Evolutionary conservation across 2,329 filamentous ascomycete species (phyloP).

Genomic region (Fusarium irregulare): DNA sequence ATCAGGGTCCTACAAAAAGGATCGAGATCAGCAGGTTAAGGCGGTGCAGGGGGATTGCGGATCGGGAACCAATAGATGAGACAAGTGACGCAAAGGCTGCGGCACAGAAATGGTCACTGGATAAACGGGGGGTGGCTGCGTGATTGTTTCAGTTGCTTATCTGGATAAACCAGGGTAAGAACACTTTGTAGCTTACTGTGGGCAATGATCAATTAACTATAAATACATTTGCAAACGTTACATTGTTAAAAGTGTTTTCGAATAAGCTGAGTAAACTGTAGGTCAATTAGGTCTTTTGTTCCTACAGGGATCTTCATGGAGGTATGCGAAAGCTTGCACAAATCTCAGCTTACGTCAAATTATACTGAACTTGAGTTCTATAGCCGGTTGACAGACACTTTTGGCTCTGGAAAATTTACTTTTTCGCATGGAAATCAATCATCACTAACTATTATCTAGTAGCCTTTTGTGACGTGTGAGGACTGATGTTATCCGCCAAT

Average conservation of each 20-base stretch:
- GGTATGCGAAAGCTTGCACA: background rate
- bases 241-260: background rate
- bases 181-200: background rate
- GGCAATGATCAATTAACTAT: background rate
- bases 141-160: background rate
- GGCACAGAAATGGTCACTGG: background rate
- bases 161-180: background rate
- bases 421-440: background rate
- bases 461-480: background rate
- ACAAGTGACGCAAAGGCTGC: background rate
- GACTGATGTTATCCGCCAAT: too few species aligned
- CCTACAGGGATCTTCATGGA: background rate
- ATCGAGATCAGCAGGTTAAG: background rate
- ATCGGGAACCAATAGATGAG: background rate
- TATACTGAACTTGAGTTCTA: background rate
- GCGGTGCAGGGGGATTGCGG: constrained; percentile 9
- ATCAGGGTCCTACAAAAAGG: background rate
- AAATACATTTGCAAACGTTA: background rate
- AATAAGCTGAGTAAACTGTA: background rate
- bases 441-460: background rate
- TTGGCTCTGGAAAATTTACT: too few species aligned
- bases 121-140: background rate
- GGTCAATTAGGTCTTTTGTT: background rate
- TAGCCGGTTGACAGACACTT: background rate
- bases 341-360: background rate